A percentile compares a stretch with the other conserved stretches of the same genome.
Conservation (phyloP, 441 rosid genomes). For the Euphorbia corollata region DNA sequence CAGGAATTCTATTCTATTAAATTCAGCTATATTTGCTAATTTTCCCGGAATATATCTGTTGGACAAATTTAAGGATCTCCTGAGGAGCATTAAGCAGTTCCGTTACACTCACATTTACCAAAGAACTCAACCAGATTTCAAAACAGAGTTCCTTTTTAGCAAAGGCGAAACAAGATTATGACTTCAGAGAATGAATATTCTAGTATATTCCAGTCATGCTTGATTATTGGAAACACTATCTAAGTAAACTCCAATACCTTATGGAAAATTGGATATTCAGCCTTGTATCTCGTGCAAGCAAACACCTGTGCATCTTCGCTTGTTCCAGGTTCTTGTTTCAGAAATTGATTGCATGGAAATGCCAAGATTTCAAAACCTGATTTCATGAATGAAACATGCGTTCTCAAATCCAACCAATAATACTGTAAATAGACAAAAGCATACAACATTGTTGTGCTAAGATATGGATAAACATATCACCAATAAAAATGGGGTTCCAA, state of each 20-base stretch:
- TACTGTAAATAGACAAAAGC: neutral
- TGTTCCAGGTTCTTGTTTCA: slow-evolving; percentile 74
- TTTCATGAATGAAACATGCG: neutral
- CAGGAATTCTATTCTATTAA: neutral
- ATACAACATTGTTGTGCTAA: neutral
- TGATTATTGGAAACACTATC: neutral
- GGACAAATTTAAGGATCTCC: neutral
- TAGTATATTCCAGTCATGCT: neutral
- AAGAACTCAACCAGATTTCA: too few relatives aligned
- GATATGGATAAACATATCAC: neutral
- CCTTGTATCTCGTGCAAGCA: slow-evolving; percentile 74
- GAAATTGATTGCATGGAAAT: slow-evolving; percentile 94
- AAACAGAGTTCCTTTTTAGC: too few relatives aligned
- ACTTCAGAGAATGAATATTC: too few relatives aligned
- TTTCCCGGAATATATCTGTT: neutral
- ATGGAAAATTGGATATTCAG: slow-evolving; percentile 81
- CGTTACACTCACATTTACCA: too few relatives aligned
- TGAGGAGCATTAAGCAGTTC: neutral
- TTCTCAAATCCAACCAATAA: neutral
- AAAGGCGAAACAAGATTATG: too few relatives aligned
- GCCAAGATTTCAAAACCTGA: slow-evolving; percentile 85
- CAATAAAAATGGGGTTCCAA: too few relatives aligned
- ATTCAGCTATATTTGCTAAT: neutral
- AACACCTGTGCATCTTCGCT: slow-evolving; percentile 59
- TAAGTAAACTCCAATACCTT: slow-evolving; percentile 36